Conservation (phyloP, 768 basidiomycete species). For the Gymnopilus dilepis region DNA sequence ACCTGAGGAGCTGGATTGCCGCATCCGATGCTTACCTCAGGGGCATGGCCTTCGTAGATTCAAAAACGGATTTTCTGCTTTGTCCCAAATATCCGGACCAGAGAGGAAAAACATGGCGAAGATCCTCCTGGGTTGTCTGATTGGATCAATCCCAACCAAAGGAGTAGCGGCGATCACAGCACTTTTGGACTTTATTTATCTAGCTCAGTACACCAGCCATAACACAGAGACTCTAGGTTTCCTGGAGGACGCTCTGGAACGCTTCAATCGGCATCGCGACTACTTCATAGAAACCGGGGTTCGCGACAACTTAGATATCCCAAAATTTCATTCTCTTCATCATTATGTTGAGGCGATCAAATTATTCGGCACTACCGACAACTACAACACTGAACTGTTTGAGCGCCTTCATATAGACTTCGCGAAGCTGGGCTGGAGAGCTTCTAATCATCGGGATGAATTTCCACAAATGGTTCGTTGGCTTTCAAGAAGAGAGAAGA, state of each 20-base stretch:
- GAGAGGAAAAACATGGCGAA: slow-evolving; percentile 41
- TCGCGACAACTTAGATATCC: slow-evolving; percentile 40
- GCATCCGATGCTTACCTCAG: slow-evolving; percentile 37
- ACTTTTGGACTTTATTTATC: slow-evolving; percentile 38
- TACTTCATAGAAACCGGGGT: slow-evolving; percentile 16
- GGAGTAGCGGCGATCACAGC: slow-evolving; percentile 21
- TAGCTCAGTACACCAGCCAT: slow-evolving; percentile 34
- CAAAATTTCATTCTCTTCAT: slow-evolving; percentile 25
- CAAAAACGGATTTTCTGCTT: slow-evolving; percentile 40
- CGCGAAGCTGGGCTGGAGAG: slow-evolving; percentile 36
- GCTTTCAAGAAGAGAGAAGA: slow-evolving; percentile 40
- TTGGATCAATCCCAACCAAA: slow-evolving; percentile 19
- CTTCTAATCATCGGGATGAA: slow-evolving; percentile 32
- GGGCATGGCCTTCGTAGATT: slow-evolving; percentile 39
- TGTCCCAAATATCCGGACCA: slow-evolving; percentile 45
- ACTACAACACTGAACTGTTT: slow-evolving; percentile 36
- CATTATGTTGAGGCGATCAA: slow-evolving; percentile 31
- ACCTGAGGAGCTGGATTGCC: slow-evolving; percentile 21
- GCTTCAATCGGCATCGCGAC: slow-evolving; percentile 15
- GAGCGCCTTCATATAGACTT: slow-evolving; percentile 45
- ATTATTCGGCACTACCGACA: slow-evolving; percentile 34
- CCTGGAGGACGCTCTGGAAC: slow-evolving; percentile 14
- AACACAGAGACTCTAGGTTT: slow-evolving; percentile 21
- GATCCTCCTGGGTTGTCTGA: slow-evolving; percentile 33
- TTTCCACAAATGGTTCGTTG: slow-evolving; percentile 43